These are phyloP conservation scores for Cyberlindnera mycetangii DNA, from an alignment of 805 yeast genomes.

Conservation along the genomic window DNA sequence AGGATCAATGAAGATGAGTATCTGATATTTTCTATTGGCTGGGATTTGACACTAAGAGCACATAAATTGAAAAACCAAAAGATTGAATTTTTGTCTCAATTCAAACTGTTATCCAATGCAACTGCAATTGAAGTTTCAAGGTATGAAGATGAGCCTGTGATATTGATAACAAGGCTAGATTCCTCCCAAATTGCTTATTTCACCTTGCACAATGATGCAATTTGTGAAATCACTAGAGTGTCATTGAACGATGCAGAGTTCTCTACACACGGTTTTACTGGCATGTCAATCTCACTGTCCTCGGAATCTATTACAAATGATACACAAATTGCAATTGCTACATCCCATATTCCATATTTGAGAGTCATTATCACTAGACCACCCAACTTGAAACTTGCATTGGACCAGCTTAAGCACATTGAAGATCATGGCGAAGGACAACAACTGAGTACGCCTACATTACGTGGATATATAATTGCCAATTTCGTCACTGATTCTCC, in stretches of 20 bases:
- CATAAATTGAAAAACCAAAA: conserved; percentile 27
- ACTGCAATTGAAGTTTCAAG: conserved; percentile 44
- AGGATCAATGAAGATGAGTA: conserved; percentile 21
- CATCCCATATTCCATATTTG: conserved; percentile 79
- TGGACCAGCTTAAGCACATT: neutral
- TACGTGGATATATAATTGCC: conserved; percentile 37
- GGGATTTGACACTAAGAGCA: conserved; percentile 49
- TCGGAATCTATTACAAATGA: conserved; percentile 9
- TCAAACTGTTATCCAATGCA: conserved; percentile 47
- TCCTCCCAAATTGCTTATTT: conserved; percentile 55
- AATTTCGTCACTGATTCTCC: conserved; percentile 54
- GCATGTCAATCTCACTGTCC: conserved; percentile 41
- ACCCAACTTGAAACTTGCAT: conserved; percentile 27
- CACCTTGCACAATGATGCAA: conserved; percentile 11
- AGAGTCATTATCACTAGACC: conserved; percentile 54
- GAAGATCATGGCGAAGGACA: conserved; percentile 10
- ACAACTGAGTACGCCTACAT: conserved; percentile 13
- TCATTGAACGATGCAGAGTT: conserved; percentile 76
- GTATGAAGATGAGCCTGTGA: conserved; percentile 31
- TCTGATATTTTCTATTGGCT: conserved; percentile 53
- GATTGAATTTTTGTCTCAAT: conserved; percentile 22
- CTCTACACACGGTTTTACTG: conserved; percentile 59
- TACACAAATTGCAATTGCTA: conserved; percentile 54
- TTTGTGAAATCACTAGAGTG: conserved; percentile 41
- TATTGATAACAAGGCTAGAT: conserved; percentile 58